Conservation (phyloP, 352 stramenopile species). For the Globisporangium iwayamae region DNA sequence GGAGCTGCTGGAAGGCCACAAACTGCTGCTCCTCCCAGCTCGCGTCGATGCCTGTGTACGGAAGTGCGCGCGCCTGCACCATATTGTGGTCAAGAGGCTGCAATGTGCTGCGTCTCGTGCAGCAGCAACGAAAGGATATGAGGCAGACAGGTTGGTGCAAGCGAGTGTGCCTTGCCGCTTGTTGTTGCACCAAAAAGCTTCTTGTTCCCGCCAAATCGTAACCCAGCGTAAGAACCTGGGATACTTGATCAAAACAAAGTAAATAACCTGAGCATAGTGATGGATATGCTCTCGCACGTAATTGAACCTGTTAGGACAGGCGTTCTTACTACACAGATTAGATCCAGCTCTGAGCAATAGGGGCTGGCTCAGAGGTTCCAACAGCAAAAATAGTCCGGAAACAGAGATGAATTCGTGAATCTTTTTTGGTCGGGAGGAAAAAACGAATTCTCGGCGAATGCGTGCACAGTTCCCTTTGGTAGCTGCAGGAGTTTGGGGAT, state of each 20-base stretch:
- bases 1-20: constrained; percentile 28
- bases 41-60: constrained; percentile 55
- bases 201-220: neutral
- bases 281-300: too few relatives aligned
- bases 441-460: too few relatives aligned
- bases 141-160: neutral
- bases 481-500: too few relatives aligned
- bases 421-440: too few relatives aligned
- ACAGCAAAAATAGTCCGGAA: too few relatives aligned
- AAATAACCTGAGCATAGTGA: too few relatives aligned
- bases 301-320: too few relatives aligned
- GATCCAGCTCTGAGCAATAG: too few relatives aligned
- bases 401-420: too few relatives aligned
- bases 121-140: constrained; percentile 1
- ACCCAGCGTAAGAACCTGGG: neutral
- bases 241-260: neutral
- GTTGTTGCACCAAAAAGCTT: neutral
- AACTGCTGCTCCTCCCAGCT: constrained; percentile 54
- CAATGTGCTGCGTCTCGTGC: neutral
- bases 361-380: too few relatives aligned
- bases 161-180: neutral
- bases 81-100: neutral
- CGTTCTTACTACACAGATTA: too few relatives aligned
- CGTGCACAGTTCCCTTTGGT: too few relatives aligned
- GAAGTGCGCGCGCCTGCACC: constrained; percentile 23